These are phyloP conservation scores for Cylindricascospora bacillispora DNA, from an alignment of 1,139 yeast genomes.

Conservation along the genomic window DNA sequence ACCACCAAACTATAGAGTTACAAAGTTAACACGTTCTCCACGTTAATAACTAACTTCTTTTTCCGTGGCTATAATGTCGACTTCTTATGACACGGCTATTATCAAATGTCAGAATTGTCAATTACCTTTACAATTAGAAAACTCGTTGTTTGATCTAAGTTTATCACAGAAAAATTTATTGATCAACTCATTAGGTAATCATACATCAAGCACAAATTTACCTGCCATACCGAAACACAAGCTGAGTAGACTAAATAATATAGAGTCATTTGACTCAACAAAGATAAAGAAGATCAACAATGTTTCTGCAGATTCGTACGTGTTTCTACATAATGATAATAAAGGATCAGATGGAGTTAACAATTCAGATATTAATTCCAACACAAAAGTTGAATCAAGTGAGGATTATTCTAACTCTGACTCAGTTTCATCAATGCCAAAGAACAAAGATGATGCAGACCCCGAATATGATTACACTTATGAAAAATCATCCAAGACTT, in stretches of 20 bases:
- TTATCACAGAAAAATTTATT: slow-evolving; percentile 41
- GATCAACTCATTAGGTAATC: slow-evolving; percentile 17
- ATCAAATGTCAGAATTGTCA: slow-evolving; percentile 59
- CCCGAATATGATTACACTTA: no score
- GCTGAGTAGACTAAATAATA: slow-evolving; percentile 20
- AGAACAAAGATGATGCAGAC: no score
- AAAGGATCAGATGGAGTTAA: slow-evolving; percentile 2
- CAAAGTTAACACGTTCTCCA: no score
- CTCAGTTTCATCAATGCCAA: no score
- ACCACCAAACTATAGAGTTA: no score
- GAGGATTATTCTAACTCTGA: no score
- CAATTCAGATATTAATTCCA: slow-evolving; percentile 11
- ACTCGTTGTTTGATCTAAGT: slow-evolving; percentile 39
- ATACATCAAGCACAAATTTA: slow-evolving; percentile 3
- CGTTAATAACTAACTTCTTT: no score
- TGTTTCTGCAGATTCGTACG: slow-evolving; percentile 18
- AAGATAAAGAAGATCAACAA: slow-evolving; percentile 2
- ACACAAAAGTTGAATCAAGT: slow-evolving; percentile 5
- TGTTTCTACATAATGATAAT: slow-evolving; percentile 15
- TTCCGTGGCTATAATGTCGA: no score
- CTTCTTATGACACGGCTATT: no score
- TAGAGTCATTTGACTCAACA: slow-evolving; percentile 6
- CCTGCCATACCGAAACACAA: slow-evolving; percentile 27
- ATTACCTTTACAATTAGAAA: slow-evolving; percentile 43
- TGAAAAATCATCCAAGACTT: slow-evolving; percentile 23